phyloP scores from a whole-genome alignment of 495 filamentous ascomycete species.

The Paragyromitra xinjiangensis region DNA sequence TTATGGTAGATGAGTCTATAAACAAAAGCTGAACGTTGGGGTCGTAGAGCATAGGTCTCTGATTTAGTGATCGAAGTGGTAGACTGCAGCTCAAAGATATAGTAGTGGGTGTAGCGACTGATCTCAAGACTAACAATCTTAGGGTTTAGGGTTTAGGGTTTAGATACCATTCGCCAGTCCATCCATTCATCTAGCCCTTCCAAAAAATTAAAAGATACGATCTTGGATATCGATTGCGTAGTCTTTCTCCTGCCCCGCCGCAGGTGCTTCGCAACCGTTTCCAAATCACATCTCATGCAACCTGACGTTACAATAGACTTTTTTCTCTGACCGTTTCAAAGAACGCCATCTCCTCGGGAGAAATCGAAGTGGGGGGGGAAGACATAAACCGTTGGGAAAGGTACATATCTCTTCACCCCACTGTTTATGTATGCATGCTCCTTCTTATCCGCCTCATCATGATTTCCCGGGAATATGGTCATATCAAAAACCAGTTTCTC shows the following conservation, averaged over 20 bases:
- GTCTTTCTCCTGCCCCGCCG: background rate
- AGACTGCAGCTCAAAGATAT: too few species aligned
- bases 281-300: background rate
- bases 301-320: constrained; percentile 7
- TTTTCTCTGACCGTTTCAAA: background rate
- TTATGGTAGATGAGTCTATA: too few species aligned
- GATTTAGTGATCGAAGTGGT: too few species aligned
- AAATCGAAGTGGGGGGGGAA: background rate
- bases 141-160: too few species aligned
- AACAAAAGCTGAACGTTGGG: too few species aligned
- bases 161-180: background rate
- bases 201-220: background rate
- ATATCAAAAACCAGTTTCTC: constrained; percentile 16
- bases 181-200: background rate
- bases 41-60: too few species aligned
- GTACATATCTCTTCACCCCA: too few species aligned
- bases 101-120: too few species aligned
- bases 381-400: background rate
- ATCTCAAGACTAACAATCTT: too few species aligned
- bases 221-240: background rate
- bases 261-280: background rate
- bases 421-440: background rate
- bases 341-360: background rate
- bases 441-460: background rate
- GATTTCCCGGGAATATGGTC: background rate